phyloP scores from a whole-genome alignment of 2,329 filamentous ascomycete species.

The Ophiocordyceps polyrhachis-furcata region DNA sequence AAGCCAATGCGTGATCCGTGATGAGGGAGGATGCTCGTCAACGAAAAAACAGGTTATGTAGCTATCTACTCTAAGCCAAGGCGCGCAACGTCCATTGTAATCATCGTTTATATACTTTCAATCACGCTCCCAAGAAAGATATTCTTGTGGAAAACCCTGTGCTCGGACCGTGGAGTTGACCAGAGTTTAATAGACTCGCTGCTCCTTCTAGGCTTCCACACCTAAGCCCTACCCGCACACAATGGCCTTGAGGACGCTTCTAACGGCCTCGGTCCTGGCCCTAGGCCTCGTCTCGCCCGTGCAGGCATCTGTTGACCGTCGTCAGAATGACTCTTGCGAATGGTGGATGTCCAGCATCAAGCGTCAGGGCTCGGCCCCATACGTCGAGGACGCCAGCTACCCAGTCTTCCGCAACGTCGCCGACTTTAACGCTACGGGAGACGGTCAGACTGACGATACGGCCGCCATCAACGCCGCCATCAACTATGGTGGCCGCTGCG shows the following conservation, averaged over 20 bases:
- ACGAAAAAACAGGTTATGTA: neutral
- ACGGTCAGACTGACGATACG: conserved; percentile 1
- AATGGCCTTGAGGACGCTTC: conserved; percentile 24
- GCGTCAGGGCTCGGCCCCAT: conserved; percentile 51
- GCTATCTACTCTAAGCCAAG: neutral
- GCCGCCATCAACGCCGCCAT: conserved; percentile 1
- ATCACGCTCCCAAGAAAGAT: neutral
- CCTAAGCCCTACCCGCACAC: neutral
- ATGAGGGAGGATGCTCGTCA: too few species aligned
- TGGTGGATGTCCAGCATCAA: conserved; percentile 60
- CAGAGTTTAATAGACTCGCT: too few species aligned
- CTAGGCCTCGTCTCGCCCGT: conserved; percentile 20
- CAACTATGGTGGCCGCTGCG: neutral
- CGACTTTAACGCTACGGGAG: neutral
- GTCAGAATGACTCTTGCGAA: conserved; percentile 13
- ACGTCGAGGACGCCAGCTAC: conserved; percentile 30
- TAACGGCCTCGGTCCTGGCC: conserved; percentile 24
- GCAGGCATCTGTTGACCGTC: neutral
- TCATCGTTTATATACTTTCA: neutral
- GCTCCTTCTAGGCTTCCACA: too few species aligned
- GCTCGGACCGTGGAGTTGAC: neutral
- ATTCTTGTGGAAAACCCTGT: neutral
- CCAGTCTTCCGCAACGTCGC: conserved; percentile 30
- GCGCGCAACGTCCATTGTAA: neutral
- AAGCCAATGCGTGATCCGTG: too few species aligned